Conservation (phyloP, 1,139 yeast species). For the Zygoascus meyerae region DNA sequence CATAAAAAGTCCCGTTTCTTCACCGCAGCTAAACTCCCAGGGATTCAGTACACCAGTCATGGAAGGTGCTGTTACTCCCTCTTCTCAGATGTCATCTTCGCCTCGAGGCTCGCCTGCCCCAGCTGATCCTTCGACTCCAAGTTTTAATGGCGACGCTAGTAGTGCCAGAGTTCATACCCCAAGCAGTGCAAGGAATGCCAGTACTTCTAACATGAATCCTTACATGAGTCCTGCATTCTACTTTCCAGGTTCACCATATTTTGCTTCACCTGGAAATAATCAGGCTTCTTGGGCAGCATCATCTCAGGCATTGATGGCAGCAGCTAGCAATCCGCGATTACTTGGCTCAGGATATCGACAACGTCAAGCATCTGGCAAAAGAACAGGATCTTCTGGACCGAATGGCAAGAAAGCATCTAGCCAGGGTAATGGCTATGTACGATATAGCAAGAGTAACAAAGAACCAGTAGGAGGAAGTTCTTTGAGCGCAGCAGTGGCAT, state of each 20-base stretch:
- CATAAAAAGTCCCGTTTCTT: not conserved
- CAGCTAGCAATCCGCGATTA: constrained; percentile 6
- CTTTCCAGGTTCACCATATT: constrained; percentile 7
- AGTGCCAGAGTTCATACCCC: not conserved
- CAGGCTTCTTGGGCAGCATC: constrained; percentile 11
- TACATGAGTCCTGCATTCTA: constrained; percentile 2
- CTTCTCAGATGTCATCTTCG: not conserved
- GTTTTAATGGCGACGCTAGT: not conserved
- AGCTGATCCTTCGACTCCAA: not conserved
- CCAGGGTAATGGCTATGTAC: constrained; percentile 1
- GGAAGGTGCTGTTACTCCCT: not conserved
- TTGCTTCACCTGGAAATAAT: constrained; percentile 10
- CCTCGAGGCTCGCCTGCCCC: not conserved
- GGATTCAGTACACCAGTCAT: not conserved
- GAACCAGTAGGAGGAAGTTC: constrained; percentile 23
- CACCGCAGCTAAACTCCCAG: constrained; percentile 1
- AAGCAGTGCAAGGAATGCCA: no score
- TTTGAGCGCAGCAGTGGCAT: constrained; percentile 31
- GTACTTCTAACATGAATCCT: no score
- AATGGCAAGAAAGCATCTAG: constrained; percentile 28
- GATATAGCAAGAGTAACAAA: constrained; percentile 31
- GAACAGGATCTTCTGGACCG: constrained; percentile 49
- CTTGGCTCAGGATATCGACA: not conserved
- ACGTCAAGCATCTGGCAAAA: constrained; percentile 4
- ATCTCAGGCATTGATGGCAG: constrained; percentile 8